These are phyloP conservation scores for Fusarium vanettenii DNA, from an alignment of 2,329 filamentous ascomycete genomes.

Conservation along the genomic window DNA sequence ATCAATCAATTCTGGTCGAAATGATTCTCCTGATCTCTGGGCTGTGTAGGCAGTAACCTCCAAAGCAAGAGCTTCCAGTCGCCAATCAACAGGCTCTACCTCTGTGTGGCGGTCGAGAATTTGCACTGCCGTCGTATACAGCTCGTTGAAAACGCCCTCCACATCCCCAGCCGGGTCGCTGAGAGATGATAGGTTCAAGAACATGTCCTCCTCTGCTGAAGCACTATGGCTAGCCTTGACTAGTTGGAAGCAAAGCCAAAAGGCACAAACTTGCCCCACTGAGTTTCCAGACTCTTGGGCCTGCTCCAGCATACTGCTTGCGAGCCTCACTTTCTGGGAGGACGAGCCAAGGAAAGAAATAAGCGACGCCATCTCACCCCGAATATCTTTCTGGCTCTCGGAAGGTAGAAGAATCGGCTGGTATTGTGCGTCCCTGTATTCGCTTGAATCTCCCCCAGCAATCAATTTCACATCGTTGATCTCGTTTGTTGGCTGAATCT, in stretches of 20 bases:
- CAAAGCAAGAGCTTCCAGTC: constrained; percentile 80
- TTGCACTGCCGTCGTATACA: constrained; percentile 76
- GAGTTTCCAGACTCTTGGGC: constrained; percentile 66
- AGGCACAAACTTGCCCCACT: constrained; percentile 73
- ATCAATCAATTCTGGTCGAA: constrained; percentile 89
- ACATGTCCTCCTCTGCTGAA: constrained; percentile 70
- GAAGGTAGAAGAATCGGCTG: constrained; percentile 71
- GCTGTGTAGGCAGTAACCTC: constrained; percentile 85
- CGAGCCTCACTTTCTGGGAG: constrained; percentile 69
- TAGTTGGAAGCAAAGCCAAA: constrained; percentile 84
- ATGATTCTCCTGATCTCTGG: constrained; percentile 71
- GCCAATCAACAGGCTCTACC: constrained; percentile 70
- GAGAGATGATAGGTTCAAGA: constrained; percentile 67
- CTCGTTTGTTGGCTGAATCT: constrained; percentile 18
- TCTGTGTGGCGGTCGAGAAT: constrained; percentile 68
- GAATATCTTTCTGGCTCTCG: constrained; percentile 74
- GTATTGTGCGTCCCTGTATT: constrained; percentile 55
- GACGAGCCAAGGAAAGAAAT: constrained; percentile 66
- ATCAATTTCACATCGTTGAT: constrained; percentile 45
- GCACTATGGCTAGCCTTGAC: constrained; percentile 67
- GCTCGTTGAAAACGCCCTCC: constrained; percentile 67
- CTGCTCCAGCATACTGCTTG: constrained; percentile 73
- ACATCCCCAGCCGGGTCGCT: constrained; percentile 53
- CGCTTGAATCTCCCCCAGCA: constrained; percentile 21
- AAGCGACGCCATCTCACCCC: constrained; percentile 68